A percentile compares a stretch with the other conserved stretches of the same genome.
Conservation (phyloP, 192 early-diverging fungal genomes). For the Cetraspora pellucida region DNA sequence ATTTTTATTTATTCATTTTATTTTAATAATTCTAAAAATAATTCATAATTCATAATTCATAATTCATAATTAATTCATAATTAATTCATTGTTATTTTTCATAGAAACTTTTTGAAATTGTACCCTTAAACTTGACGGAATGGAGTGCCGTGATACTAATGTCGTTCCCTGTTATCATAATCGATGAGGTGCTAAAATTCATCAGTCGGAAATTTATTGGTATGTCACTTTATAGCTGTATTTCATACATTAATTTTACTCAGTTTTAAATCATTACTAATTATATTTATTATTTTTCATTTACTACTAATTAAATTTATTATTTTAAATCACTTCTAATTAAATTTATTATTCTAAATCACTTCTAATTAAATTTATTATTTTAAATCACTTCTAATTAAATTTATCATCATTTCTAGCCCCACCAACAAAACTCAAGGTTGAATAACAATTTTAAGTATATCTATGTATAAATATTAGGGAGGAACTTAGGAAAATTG, state of each 20-base stretch:
- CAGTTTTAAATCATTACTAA: neutral
- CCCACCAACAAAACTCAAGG: conserved; percentile 18
- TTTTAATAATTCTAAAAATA: conserved; percentile 25
- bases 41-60: conserved; percentile 28
- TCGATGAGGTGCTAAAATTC: conserved; percentile 92
- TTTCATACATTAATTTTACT: neutral
- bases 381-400: neutral
- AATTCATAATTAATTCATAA: neutral
- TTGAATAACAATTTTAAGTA: neutral
- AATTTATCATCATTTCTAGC: neutral
- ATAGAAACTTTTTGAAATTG: conserved; percentile 83
- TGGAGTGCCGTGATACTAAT: conserved; percentile 91
- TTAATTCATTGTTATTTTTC: conserved; percentile 9
- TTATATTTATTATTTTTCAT: neutral
- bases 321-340: neutral
- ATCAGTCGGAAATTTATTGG: conserved; percentile 56
- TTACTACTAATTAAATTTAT: no score
- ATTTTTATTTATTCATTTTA: conserved; percentile 19
- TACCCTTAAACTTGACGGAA: conserved; percentile 82
- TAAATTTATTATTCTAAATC: neutral
- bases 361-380: neutral
- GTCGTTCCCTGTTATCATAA: conserved; percentile 86
- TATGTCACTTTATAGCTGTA: neutral
- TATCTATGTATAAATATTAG: neutral
- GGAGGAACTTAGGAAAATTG: no score